Base-by-base conservation (phyloP, 2,329 filamentous ascomycete genomes). In the Diplodia sapinea region DNA sequence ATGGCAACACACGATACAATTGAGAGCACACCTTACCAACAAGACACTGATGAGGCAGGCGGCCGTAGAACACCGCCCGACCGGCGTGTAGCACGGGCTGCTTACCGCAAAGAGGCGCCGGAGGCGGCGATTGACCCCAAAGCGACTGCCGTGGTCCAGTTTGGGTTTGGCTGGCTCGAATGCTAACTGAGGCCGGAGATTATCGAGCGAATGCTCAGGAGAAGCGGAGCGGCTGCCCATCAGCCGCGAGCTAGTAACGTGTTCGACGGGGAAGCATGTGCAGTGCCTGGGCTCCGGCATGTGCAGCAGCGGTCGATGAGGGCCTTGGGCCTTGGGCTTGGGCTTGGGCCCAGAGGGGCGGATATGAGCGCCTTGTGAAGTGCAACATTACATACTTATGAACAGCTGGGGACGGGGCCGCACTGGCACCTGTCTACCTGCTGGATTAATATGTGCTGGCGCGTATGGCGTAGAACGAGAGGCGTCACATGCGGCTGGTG, bases 381-480 rank as follows among this genome's bases (percentile, higher is more conserved):
- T 38, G 61, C 31, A 52, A 54, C 17, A 51, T 55, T 54, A 9
- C 31, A 33, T 26, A 47, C 31, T 51, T 47, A 65, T 33, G 26
- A 56, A 56, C 62, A 65, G 51, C 33, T 50, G n/a, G 31, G 36
- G 36, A 11, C 36, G 36, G 36, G 9, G 57, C 57, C 40, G 57
- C 57, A 36, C 40, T 49, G 57, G 57, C 57, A 50, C 40, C 20
- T 51, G 50, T 63, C 31, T 63, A 51, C 47, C 43, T 63, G 59
- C 11, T 63, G 59, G 59, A 26, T 63, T 51, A 63, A 63, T 63
- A 63, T 63, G n/a, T 63, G 59, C 43, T 63, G 59, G 59, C 59
- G 59, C 59, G 59, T 52, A 63, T 63, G 59, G 59, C 43, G 43
- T 63, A 51, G 59, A 63, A n/a, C 38, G 59, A 51, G 29, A 36